These are phyloP conservation scores for Kregervanrija delftensis DNA, from an alignment of 805 yeast species.

Conservation along the genomic window DNA sequence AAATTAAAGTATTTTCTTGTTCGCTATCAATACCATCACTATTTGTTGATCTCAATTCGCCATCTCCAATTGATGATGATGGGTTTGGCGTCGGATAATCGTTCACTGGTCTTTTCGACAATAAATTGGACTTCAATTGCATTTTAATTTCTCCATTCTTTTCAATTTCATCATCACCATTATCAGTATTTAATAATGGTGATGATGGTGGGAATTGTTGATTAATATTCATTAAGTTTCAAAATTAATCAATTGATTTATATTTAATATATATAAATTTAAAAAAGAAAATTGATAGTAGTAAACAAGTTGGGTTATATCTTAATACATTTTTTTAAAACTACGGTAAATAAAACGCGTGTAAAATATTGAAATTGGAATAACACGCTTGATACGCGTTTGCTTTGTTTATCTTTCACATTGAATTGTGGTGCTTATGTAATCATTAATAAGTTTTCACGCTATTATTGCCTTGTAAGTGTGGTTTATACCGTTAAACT, in stretches of 20 bases:
- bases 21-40: neutral
- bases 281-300: too few species aligned
- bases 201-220: constrained; percentile 30
- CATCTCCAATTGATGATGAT: constrained; percentile 43
- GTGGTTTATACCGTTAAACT: too few species aligned
- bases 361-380: too few species aligned
- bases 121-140: neutral
- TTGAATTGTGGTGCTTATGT: too few species aligned
- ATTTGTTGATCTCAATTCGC: constrained; percentile 1
- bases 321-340: too few species aligned
- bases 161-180: constrained; percentile 6
- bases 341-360: too few species aligned
- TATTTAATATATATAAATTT: neutral
- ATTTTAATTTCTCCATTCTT: neutral
- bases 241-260: neutral
- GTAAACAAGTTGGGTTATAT: too few species aligned
- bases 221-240: constrained; percentile 2
- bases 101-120: neutral
- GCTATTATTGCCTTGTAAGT: too few species aligned
- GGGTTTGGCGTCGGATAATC: constrained; percentile 71
- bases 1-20: neutral
- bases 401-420: too few species aligned
- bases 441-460: too few species aligned
- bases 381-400: too few species aligned
- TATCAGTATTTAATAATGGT: constrained; percentile 18